Base-by-base conservation (phyloP, 805 yeast species). In the Yamadazyma scolyti region DNA sequence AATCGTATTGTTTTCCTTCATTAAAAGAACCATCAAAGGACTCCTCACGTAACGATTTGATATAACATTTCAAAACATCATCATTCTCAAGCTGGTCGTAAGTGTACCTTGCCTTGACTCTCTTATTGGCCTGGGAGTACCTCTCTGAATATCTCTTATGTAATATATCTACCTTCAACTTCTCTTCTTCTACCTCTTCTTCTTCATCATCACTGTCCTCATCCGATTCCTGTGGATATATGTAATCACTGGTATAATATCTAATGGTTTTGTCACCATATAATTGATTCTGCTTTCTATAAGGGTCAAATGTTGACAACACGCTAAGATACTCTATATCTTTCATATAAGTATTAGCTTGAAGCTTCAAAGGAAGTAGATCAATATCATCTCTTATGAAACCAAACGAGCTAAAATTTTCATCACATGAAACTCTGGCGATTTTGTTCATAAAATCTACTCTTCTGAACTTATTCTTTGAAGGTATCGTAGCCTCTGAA, bases 341-440 rank as follows among this genome's bases (percentile, higher is more conserved):
- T 20, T 56, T 53, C 9, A 64, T 43, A 22, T 82, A 60, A 10
- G 64, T 57, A 39, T 75, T 71, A 29, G 61, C 58, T 8, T 59
- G 58, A 10, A 80, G 52, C 22, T 69, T 52, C n/a, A 79, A 60
- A 0, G 85, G 84, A 1, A 82, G 50, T n/a, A 58, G 46, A 40
- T 73, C 79, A 8, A 71, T 54, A 30, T 82, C 88, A 40, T 79
- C 80, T 40, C 81, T 70, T 10, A 84, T 56, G 27, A 83, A 76
- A 0, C 78, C 79, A 57, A 83, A 83, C 0, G 84, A 79, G 0
- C 74, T 58, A 47, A 82, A 84, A 9, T 62, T 51, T 0, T 79
- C 68, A 47, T 82, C 87, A 45, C 90, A 79, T 1, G 71, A 52
- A 3, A 88, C 95, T 29, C 63, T 64, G 9, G 68, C 71, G n/a